Evolutionary conservation across 2,329 filamentous ascomycete genomes (phyloP).

Genomic region (Fusarium secorum): DNA sequence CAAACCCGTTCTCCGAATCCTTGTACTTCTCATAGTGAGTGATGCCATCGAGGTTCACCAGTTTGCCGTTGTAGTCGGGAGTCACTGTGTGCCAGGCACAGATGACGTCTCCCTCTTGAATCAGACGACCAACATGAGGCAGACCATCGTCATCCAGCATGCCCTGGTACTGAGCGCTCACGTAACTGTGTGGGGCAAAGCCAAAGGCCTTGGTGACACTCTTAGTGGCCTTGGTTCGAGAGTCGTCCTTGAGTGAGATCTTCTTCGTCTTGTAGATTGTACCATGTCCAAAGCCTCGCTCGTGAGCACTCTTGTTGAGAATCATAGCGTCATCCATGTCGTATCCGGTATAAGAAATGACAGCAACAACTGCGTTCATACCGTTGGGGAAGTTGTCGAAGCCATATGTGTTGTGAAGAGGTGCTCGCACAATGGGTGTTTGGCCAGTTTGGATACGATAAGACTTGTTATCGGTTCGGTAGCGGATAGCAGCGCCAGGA

Average conservation of each 20-base stretch:
- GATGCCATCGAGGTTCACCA: constrained; percentile 84
- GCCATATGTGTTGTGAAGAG: constrained; percentile 93
- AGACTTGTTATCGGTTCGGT: constrained; percentile 96
- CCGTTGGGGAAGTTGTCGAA: constrained; percentile 99
- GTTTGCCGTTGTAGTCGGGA: constrained; percentile 77
- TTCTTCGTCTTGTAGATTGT: constrained; percentile 99
- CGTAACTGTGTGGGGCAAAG: constrained; percentile 79
- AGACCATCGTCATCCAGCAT: constrained; percentile 88
- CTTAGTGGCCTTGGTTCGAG: constrained; percentile 69
- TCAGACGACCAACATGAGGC: constrained; percentile 78
- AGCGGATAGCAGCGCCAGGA: constrained; percentile 81
- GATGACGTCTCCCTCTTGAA: constrained; percentile 83
- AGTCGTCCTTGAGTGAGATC: constrained; percentile 83
- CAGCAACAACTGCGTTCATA: constrained; percentile 92
- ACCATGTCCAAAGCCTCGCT: constrained; percentile 93
- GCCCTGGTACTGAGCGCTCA: constrained; percentile 74
- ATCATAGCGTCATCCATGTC: constrained; percentile 99
- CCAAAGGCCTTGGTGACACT: constrained; percentile 86
- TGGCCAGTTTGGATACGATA: constrained; percentile 96
- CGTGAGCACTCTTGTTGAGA: constrained; percentile 95
- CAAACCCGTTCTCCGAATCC: constrained; percentile 84
- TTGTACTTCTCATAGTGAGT: constrained; percentile 96
- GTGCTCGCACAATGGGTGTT: constrained; percentile 90
- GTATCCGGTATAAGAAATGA: constrained; percentile 98
- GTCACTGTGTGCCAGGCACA: constrained; percentile 91